Percentiles rank a stretch among this genome's conserved stretches.
Evolutionary conservation across 306 rosid genomes (phyloP).

Genomic region (Lablab purpureus): DNA sequence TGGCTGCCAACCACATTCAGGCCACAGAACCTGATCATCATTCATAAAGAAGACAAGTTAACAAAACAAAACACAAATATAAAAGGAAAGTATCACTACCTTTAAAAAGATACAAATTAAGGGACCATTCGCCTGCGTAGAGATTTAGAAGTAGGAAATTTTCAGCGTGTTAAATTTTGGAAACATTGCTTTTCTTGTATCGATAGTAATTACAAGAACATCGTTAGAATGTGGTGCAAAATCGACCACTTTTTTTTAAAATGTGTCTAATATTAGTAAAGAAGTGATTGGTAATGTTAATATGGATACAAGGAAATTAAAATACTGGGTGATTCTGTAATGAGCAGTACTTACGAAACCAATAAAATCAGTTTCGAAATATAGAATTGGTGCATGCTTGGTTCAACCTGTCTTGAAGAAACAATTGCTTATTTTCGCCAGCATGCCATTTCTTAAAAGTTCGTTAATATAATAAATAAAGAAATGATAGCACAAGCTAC

Average conservation of each 20-base stretch:
- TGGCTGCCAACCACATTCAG: constrained; percentile 97
- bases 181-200: constrained; percentile 22
- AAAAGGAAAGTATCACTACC: constrained; percentile 1
- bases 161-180: not conserved
- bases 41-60: constrained; percentile 47
- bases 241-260: not conserved
- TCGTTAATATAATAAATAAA: not conserved
- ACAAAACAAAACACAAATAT: constrained; percentile 22
- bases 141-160: constrained; percentile 31
- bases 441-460: constrained; percentile 20
- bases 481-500: constrained; percentile 6
- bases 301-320: constrained; percentile 25
- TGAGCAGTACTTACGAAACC: constrained; percentile 5
- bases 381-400: not conserved
- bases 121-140: constrained; percentile 8
- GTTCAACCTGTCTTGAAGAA: not conserved
- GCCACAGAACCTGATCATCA: constrained; percentile 92
- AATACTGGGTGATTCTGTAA: constrained; percentile 28
- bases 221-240: not conserved
- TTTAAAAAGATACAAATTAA: not conserved
- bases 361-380: constrained; percentile 24
- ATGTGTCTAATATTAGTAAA: constrained; percentile 3
- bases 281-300: constrained; percentile 12
- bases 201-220: constrained; percentile 11
- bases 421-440: not conserved